Evolutionary conservation across 495 filamentous ascomycete genomes (phyloP), one percentile per base, ranked within the genome.

Genomic region (Lophiotrema nucula): DNA sequence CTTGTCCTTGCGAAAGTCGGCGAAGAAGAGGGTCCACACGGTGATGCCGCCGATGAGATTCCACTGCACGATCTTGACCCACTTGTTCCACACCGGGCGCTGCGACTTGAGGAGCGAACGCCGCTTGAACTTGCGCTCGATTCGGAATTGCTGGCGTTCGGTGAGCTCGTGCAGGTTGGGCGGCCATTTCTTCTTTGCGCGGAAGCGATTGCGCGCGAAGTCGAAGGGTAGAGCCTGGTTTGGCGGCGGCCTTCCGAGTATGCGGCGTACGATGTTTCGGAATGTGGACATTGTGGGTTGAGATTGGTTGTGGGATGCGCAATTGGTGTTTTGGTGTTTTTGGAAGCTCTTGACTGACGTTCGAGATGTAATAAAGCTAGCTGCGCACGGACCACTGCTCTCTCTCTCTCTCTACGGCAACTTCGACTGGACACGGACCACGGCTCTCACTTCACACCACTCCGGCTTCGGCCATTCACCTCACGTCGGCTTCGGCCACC

Each of bases 181-280:
- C 19, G 93, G 93, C 95, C 95, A 99, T 70, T 82, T 72, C 56
- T 85, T 87, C 70, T 91, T 89, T n/a, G 89, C 86, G 69, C 82
- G 84, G 79, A 87, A 91, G 1, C 75, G 81, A 61, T 81, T 85
- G 58, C 65, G 67, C 2, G 61, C 52, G 59, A 66, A 58, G 53
- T 69, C 63, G 61, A 68, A 72, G 52, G 38, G 50, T 16, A 55
- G 60, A 3, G 43, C 31, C 19, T 19, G 44, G 18, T 26, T 13
- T 45, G 37, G 18, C 18, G 52, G 19, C 16, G 24, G 11, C 18
- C 37, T 26, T 11, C 58, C 23, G 35, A 51, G 13, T 19, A 62
- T 16, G 23, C 8, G 39, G 39, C 39, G 39, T 21, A 6, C 19
- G 8, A 43, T 10, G n/a, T n/a, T n/a, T n/a, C n/a, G n/a, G 39